Evolutionary conservation across 768 basidiomycete species (phyloP).

Genomic region (Suillus alpinus): DNA sequence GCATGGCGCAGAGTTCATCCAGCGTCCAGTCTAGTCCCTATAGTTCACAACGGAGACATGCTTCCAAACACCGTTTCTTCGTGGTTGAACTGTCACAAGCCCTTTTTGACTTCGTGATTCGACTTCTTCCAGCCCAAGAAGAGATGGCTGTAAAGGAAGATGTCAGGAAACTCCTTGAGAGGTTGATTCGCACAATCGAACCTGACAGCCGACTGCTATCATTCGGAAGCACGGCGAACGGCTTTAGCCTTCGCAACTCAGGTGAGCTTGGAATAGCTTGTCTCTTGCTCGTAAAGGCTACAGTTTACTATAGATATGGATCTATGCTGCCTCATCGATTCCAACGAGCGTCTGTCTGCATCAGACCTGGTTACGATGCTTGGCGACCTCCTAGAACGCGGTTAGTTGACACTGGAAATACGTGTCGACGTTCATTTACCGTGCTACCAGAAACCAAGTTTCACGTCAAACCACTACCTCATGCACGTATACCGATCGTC

Average conservation of each 20-base stretch:
- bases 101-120: slow-evolving; percentile 91
- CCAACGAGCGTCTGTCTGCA: slow-evolving; percentile 73
- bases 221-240: slow-evolving; percentile 96
- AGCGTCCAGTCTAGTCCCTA: slow-evolving; percentile 25
- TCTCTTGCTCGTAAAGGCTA: slow-evolving; percentile 10
- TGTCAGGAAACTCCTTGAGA: slow-evolving; percentile 90
- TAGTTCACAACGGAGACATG: slow-evolving; percentile 32
- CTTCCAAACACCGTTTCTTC: slow-evolving; percentile 59
- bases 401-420: slow-evolving; percentile 44
- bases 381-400: slow-evolving; percentile 89
- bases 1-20: slow-evolving; percentile 30
- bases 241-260: slow-evolving; percentile 94
- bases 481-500: slow-evolving; percentile 97
- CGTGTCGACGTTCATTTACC: slow-evolving; percentile 12
- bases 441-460: slow-evolving; percentile 80
- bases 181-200: slow-evolving; percentile 92
- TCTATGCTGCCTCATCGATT: slow-evolving; percentile 93
- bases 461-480: slow-evolving; percentile 92
- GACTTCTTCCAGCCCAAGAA: slow-evolving; percentile 84
- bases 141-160: slow-evolving; percentile 96
- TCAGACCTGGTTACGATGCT: slow-evolving; percentile 92
- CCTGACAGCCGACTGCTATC: slow-evolving; percentile 87
- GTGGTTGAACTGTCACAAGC: slow-evolving; percentile 81
- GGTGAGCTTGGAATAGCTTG: slow-evolving; percentile 44
- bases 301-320: slow-evolving; percentile 80